Base-by-base conservation (phyloP, 2,329 filamentous ascomycete species). In the Penicillium sp. region DNA sequence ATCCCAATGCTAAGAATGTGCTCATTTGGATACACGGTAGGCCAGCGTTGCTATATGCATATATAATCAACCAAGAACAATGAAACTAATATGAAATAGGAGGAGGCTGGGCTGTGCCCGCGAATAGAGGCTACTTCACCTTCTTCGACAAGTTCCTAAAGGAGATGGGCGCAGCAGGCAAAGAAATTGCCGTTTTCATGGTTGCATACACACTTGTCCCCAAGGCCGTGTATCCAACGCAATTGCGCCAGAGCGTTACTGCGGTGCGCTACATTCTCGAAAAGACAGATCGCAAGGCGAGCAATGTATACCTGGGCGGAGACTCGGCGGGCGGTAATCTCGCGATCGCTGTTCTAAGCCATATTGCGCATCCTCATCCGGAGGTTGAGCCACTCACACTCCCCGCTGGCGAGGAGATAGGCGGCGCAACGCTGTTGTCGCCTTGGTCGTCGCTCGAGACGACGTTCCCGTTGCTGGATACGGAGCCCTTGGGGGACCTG, bases 191-290 rank as follows among this genome's bases (percentile, higher is more conserved):
- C 18, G 68, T 80, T 48, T 76, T 85, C 49, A 68, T 82, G 23
- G 73, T 84, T n/a, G 78, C 79, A 40, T 87, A 87, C 68, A 80
- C 79, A 24, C 76, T 86, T n/a, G 77, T 82, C 0, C 77, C 77
- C 0, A 61, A 68, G 11, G 75, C 68, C 6, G 69, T 68, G 1
- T 79, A 78, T 54, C 77, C 77, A 3, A 74, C 68, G 1, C 76
- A 78, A 57, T 63, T 78, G 18, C 66, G 66, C 28, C 72, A 78
- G 59, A 73, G 73, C 1, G 72, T 76, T 21, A 69, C 69, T 40
- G 69, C 69, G 2, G 65, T 77, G 20, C 71, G 71, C 38, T 72
- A 78, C 61, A 65, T 77, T 18, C 60, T 75, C 33, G 28, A 49
- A 23, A 55, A 68, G n/a, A 64, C 67, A 30, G 59, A 64, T 50